A percentile compares a stretch with the other conserved stretches of the same genome.
Conservation (phyloP, 805 yeast genomes). For the Cyberlindnera saturnus region DNA sequence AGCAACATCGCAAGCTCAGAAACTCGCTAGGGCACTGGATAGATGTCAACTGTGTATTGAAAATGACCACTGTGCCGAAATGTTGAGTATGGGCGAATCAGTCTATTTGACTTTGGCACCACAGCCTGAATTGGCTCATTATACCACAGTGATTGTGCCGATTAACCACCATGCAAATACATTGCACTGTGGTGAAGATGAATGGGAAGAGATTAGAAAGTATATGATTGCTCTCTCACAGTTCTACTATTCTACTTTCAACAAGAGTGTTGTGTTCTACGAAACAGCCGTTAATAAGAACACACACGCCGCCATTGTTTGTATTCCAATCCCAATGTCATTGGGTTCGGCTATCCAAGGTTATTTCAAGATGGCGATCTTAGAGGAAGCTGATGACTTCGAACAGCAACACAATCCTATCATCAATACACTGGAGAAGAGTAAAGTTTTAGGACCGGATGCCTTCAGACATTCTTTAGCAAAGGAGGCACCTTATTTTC, state of each 20-base stretch:
- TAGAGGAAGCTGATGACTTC: slow-evolving; percentile 32
- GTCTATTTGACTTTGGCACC: slow-evolving; percentile 35
- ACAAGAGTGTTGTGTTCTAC: slow-evolving; percentile 37
- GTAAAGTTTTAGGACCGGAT: slow-evolving; percentile 18
- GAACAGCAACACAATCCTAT: slow-evolving; percentile 26
- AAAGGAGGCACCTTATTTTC: slow-evolving; percentile 44
- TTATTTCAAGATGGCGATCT: slow-evolving; percentile 36
- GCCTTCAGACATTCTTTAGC: slow-evolving; percentile 33
- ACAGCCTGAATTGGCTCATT: slow-evolving; percentile 30
- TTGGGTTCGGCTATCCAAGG: slow-evolving; percentile 29
- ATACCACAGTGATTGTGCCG: slow-evolving; percentile 36
- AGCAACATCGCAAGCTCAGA: slow-evolving; percentile 22
- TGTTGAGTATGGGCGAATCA: slow-evolving; percentile 31
- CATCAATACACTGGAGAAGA: slow-evolving; percentile 30
- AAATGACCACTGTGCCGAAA: slow-evolving; percentile 23
- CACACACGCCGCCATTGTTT: slow-evolving; percentile 36
- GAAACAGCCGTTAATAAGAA: slow-evolving; percentile 32
- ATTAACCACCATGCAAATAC: slow-evolving; percentile 34
- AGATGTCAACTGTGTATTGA: slow-evolving; percentile 33
- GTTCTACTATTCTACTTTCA: slow-evolving; percentile 31
- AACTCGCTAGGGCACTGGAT: slow-evolving; percentile 26
- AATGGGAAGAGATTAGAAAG: slow-evolving; percentile 36
- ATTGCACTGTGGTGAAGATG: slow-evolving; percentile 35
- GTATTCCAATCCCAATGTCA: slow-evolving; percentile 36
- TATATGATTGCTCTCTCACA: slow-evolving; percentile 36